These are phyloP conservation scores for Lizanozyma gosingica DNA, from an alignment of 1,139 yeast genomes.

Conservation along the genomic window DNA sequence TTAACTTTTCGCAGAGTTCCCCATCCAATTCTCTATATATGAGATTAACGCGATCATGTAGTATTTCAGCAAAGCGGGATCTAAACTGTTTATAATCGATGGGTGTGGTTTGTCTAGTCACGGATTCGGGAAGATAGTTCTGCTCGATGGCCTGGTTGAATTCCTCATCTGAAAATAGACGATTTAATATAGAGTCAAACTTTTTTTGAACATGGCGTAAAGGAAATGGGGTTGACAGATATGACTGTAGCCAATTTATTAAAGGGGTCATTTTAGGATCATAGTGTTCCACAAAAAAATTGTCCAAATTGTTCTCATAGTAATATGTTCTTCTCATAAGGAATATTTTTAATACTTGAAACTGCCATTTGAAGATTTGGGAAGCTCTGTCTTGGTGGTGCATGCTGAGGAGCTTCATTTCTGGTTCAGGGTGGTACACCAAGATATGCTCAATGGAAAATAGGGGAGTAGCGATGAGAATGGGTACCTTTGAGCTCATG, in stretches of 20 bases:
- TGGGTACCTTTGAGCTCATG: constrained; percentile 24
- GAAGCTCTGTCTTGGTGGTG: neutral
- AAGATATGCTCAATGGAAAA: constrained; percentile 30
- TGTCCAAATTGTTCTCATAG: constrained; percentile 7
- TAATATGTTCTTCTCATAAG: constrained; percentile 21
- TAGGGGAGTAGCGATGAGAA: constrained; percentile 27
- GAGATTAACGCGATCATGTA: constrained; percentile 26
- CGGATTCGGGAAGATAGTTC: constrained; percentile 7
- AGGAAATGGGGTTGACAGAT: neutral
- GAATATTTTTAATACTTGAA: constrained; percentile 21
- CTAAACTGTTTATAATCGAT: constrained; percentile 30
- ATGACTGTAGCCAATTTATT: neutral
- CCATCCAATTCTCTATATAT: constrained; percentile 20
- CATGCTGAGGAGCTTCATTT: constrained; percentile 5
- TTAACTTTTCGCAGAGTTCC: constrained; percentile 17
- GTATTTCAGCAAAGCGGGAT: constrained; percentile 28
- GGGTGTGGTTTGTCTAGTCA: constrained; percentile 6
- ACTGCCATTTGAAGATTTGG: constrained; percentile 20
- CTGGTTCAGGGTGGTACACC: constrained; percentile 19
- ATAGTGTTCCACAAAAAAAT: constrained; percentile 18
- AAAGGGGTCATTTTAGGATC: constrained; percentile 6
- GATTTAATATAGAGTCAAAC: constrained; percentile 9
- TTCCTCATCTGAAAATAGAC: constrained; percentile 15
- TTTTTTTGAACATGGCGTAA: constrained; percentile 4
- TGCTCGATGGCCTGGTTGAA: constrained; percentile 16